Base-by-base conservation (phyloP, 179 eudicot genomes). In the Heliamphora pulchella region DNA sequence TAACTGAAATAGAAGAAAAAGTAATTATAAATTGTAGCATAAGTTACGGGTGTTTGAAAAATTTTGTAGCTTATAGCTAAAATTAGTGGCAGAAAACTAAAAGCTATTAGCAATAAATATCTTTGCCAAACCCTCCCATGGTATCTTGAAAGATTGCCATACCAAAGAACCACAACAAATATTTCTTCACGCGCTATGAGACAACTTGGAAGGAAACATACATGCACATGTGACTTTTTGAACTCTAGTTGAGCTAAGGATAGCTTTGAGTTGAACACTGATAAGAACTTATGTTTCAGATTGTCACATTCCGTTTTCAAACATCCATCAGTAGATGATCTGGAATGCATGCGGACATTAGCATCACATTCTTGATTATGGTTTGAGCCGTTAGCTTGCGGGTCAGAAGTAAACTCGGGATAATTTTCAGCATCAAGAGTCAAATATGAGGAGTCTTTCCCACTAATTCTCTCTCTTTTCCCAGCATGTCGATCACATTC, bases 201-300 rank as follows among this genome's bases (percentile, higher is more conserved):
- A 62, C 44, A 71, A 50, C 78, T 75, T 59, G 48, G 71, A 59
- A n/a, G 77, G 69, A 81, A 79, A 43, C 74, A 82, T 83, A 95
- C 98, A 97, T 93, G 98, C 53, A 53, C 85, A 87, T 93, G 85
- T 75, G 91, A 89, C 86, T 90, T 95, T 81, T 88, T 89, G 88
- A 95, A 95, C 67, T 95, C 98, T 83, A 85, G 91, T 77, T 89
- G 98, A 82, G 94, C 94, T 71, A 80, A 74, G 61, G 86, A 86
- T 82, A 93, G 83, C 86, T 84, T 93, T 78, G 90, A 78, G 71
- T 84, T 88, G 77, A 92, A 93, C 55, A 82, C 81, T 79, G 91
- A 86, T 76, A 95, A 86, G 89, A 88, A 95, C 79, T 93, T 93
- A 69, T 85, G 88, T 67, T 91, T 93, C 81, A 95, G 78, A 85